These are phyloP conservation scores for Mortierella sp. DNA, from an alignment of 371 early-diverging fungal genomes.

Conservation along the genomic window DNA sequence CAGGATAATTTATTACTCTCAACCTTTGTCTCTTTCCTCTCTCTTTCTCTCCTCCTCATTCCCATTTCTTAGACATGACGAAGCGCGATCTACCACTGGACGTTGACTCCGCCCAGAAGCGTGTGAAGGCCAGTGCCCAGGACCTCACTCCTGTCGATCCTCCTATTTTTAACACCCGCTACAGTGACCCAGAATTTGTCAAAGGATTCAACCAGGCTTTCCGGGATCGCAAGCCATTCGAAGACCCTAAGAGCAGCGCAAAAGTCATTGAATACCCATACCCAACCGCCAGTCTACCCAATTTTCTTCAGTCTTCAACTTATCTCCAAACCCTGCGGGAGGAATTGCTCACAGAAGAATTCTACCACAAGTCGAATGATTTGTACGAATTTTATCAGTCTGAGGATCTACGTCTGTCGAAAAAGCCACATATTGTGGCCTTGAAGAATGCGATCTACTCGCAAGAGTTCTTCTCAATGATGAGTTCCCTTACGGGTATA, in stretches of 20 bases:
- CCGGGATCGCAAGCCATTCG: constrained; percentile 33
- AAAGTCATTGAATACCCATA: constrained; percentile 57
- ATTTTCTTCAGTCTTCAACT: constrained; percentile 54
- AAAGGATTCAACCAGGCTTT: constrained; percentile 42
- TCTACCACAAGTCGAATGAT: constrained; percentile 73
- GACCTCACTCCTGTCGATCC: constrained; percentile 15
- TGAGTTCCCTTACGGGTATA: constrained; percentile 66
- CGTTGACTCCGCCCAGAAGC: constrained; percentile 21
- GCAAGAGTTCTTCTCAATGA: constrained; percentile 63
- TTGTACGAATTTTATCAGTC: constrained; percentile 78
- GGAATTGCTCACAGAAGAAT: constrained; percentile 60
- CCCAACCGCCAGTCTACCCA: constrained; percentile 60
- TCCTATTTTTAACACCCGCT: constrained; percentile 52
- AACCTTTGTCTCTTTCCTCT: neutral
- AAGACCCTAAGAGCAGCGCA: constrained; percentile 37
- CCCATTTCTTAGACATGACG: constrained; percentile 28
- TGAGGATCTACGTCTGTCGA: constrained; percentile 63
- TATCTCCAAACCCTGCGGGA: constrained; percentile 61
- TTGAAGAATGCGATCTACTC: constrained; percentile 65
- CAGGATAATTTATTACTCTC: neutral
- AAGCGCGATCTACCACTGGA: constrained; percentile 29
- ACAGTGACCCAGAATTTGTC: constrained; percentile 43
- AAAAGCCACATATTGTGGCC: constrained; percentile 55
- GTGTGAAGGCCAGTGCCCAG: constrained; percentile 27
- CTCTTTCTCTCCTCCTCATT: neutral